Conservation (phyloP, 2,329 filamentous ascomycete genomes). For the Venturia oleaginea region DNA sequence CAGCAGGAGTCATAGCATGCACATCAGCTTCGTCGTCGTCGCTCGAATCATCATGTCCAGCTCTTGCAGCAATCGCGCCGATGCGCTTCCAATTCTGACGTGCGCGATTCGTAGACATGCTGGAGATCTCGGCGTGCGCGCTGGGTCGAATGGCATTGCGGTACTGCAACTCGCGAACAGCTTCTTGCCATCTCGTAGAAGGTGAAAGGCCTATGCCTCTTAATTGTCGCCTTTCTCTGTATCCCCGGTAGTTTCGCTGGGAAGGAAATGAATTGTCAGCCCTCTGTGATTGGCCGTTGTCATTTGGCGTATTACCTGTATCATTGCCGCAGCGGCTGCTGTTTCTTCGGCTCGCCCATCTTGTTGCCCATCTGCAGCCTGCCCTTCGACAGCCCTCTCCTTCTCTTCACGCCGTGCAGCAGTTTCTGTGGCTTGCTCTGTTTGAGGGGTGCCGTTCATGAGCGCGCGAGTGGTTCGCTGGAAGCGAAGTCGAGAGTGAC, state of each 20-base stretch:
- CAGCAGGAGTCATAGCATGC: slow-evolving; percentile 22
- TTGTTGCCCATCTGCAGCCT: background rate
- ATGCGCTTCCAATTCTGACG: slow-evolving; percentile 68
- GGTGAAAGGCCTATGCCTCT: slow-evolving; percentile 59
- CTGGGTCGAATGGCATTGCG: slow-evolving; percentile 39
- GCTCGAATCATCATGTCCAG: slow-evolving; percentile 56
- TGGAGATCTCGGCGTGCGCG: slow-evolving; percentile 29
- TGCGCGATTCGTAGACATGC: slow-evolving; percentile 32
- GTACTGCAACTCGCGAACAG: slow-evolving; percentile 35
- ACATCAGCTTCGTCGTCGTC: slow-evolving; percentile 36
- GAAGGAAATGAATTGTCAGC: background rate
- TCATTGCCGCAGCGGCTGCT: slow-evolving; percentile 9
- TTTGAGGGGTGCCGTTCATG: background rate
- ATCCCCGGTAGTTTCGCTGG: slow-evolving; percentile 66
- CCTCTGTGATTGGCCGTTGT: background rate
- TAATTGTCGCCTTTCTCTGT: slow-evolving; percentile 62
- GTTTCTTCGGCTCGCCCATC: background rate
- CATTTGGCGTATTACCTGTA: slow-evolving; percentile 2
- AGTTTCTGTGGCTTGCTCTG: background rate
- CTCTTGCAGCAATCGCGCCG: slow-evolving; percentile 60
- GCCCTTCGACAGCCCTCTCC: background rate
- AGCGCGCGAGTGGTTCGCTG: background rate
- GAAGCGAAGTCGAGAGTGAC: background rate
- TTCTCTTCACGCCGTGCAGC: slow-evolving; percentile 2
- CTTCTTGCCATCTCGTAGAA: slow-evolving; percentile 62